phyloP scores from a whole-genome alignment of 176 grass and related monocot genomes.

The Puya raimondii region DNA sequence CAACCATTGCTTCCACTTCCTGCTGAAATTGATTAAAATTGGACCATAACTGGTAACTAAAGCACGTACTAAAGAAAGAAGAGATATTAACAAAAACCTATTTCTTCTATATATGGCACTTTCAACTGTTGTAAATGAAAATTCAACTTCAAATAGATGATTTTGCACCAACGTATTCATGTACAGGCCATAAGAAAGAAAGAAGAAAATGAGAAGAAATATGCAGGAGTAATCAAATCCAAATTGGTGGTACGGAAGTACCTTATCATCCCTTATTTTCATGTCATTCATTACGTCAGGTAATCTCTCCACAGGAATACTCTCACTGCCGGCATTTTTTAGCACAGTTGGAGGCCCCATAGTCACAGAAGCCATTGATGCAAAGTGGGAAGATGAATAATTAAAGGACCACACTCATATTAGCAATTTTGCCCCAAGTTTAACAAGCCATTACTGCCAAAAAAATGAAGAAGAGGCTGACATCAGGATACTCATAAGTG shows the following conservation, averaged over 20 bases:
- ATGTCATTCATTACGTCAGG: constrained; percentile 64
- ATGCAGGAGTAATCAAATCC: too few relatives aligned
- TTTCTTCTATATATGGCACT: too few relatives aligned
- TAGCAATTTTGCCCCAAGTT: background rate
- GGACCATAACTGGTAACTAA: background rate
- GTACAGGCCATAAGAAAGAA: too few relatives aligned
- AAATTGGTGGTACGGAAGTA: background rate
- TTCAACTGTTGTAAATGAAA: too few relatives aligned
- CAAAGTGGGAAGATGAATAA: background rate
- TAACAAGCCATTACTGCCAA: background rate
- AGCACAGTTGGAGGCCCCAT: constrained; percentile 24
- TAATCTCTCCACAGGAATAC: constrained; percentile 38
- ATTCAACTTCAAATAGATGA: too few relatives aligned
- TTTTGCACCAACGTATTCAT: too few relatives aligned
- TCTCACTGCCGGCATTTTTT: constrained; percentile 32
- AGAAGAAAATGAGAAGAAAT: too few relatives aligned
- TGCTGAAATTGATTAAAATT: constrained; percentile 12
- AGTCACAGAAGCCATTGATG: constrained; percentile 39
- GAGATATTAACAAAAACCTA: background rate
- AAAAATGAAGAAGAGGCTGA: background rate
- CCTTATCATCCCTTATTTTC: constrained; percentile 70
- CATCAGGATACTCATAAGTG: background rate
- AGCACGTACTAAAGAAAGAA: background rate
- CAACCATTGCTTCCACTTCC: constrained; percentile 56
- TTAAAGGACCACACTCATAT: background rate